Percentiles rank a stretch among this genome's conserved stretches.
Conservation (phyloP, 108 stramenopile species). For the Nitzschia sp. region DNA sequence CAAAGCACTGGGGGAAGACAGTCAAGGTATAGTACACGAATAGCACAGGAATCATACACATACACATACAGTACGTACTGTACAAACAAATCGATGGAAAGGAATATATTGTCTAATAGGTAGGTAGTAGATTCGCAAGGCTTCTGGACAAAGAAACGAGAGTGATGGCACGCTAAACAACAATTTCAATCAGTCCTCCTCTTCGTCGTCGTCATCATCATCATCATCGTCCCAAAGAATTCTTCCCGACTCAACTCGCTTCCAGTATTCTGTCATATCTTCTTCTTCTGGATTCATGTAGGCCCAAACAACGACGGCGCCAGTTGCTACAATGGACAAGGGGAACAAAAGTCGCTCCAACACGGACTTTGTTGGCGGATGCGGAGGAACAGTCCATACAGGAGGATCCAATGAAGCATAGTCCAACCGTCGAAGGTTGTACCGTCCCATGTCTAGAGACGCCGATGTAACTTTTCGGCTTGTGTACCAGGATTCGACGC, state of each 20-base stretch:
- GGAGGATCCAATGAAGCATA: constrained; percentile 31
- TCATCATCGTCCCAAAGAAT: constrained; percentile 45
- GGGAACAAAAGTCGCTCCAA: constrained; percentile 35
- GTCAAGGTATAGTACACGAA: no score
- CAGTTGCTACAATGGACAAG: constrained; percentile 7
- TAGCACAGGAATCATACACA: no score
- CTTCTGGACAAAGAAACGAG: no score
- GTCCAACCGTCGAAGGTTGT: constrained; percentile 29
- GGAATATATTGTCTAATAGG: no score
- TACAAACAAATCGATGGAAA: no score
- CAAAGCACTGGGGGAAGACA: no score
- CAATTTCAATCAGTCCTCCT: constrained; percentile 10
- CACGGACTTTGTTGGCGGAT: constrained; percentile 33
- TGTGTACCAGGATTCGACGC: constrained; percentile 28
- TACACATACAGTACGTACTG: no score
- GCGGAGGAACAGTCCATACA: constrained; percentile 37
- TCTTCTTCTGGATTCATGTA: constrained; percentile 46
- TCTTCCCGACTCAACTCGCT: constrained; percentile 36
- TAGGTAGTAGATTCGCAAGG: no score
- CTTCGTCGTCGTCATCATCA: constrained; percentile 32
- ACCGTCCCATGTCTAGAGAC: constrained; percentile 38
- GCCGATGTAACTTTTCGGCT: neutral
- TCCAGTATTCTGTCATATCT: constrained; percentile 44
- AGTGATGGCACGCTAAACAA: no score
- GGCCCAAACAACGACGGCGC: constrained; percentile 30